A percentile compares a stretch with the other conserved stretches of the same genome.
Evolutionary conservation across 129 eudicot species (phyloP).

Genomic region (Flaveria trinervia): DNA sequence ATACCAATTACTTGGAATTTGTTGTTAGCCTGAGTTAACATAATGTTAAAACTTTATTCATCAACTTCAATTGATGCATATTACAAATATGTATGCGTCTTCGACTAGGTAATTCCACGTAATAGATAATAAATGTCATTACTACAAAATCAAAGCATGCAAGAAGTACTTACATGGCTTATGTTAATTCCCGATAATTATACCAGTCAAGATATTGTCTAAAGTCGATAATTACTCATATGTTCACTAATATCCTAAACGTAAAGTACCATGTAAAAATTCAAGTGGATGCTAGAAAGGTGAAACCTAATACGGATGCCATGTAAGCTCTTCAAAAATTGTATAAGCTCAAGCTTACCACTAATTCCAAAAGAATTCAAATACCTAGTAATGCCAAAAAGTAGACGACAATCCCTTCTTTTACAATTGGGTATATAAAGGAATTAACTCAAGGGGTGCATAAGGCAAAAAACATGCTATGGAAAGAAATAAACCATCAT

Average conservation of each 20-base stretch:
- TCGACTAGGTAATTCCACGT: neutral
- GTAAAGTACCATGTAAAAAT: neutral
- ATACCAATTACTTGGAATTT: neutral
- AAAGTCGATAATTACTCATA: neutral
- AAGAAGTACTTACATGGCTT: neutral
- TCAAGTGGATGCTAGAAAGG: slow-evolving; percentile 1
- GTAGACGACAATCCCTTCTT: neutral
- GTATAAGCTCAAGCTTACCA: slow-evolving; percentile 1
- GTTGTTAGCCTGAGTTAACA: slow-evolving; percentile 16
- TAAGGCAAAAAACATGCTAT: neutral
- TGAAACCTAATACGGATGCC: neutral
- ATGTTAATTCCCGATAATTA: neutral
- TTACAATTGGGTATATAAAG: neutral
- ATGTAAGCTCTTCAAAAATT: neutral
- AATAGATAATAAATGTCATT: neutral
- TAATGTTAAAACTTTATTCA: neutral
- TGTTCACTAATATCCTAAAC: slow-evolving; percentile 8
- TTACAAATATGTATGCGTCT: neutral
- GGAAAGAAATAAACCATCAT: slow-evolving; percentile 1
- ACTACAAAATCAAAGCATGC: slow-evolving; percentile 6
- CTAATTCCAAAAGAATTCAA: slow-evolving; percentile 12
- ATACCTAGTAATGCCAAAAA: neutral
- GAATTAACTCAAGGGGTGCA: neutral
- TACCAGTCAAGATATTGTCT: slow-evolving; percentile 20
- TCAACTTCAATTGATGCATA: neutral